Conservation (phyloP, 495 filamentous ascomycete genomes). For the Aspergillus biplanus region DNA sequence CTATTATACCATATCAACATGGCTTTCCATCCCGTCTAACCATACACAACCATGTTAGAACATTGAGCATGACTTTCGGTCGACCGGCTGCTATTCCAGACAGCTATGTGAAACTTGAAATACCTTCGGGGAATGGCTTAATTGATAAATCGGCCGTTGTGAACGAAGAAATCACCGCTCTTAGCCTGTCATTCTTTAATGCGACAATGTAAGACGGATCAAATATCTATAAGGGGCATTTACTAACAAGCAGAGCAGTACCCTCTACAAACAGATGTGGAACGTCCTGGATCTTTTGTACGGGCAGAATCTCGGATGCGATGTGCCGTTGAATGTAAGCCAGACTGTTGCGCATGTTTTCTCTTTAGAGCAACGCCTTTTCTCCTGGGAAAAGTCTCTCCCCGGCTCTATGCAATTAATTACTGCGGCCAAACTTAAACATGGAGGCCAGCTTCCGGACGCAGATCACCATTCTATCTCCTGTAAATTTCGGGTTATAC, state of each 20-base stretch:
- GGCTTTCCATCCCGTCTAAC: no score
- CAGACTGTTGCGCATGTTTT: slow-evolving; percentile 25
- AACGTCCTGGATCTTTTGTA: slow-evolving; percentile 43
- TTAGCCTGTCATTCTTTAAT: slow-evolving; percentile 39
- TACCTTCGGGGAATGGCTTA: slow-evolving; percentile 35
- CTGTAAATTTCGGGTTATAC: slow-evolving; percentile 36
- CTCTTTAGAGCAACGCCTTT: slow-evolving; percentile 22
- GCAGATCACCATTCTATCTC: slow-evolving; percentile 15
- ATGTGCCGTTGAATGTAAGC: slow-evolving; percentile 17
- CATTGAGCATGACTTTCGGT: slow-evolving; percentile 52
- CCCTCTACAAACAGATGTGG: slow-evolving; percentile 31
- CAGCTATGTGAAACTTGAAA: slow-evolving; percentile 41
- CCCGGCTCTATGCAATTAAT: slow-evolving; percentile 19
- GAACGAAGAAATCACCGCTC: slow-evolving; percentile 20
- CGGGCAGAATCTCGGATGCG: slow-evolving; percentile 44
- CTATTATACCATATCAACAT: not conserved
- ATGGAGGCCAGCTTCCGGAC: slow-evolving; percentile 1
- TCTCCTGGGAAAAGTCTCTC: slow-evolving; percentile 27
- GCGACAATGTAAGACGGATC: slow-evolving; percentile 36
- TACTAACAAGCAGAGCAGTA: slow-evolving; percentile 10
- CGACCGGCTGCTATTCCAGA: slow-evolving; percentile 44
- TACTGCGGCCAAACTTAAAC: not conserved
- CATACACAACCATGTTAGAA: slow-evolving; percentile 25
- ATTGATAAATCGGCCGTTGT: slow-evolving; percentile 21
- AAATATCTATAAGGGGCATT: not conserved